Evolutionary conservation across 2,329 filamentous ascomycete genomes (phyloP).

Genomic region (Basipetospora chlamydospora): DNA sequence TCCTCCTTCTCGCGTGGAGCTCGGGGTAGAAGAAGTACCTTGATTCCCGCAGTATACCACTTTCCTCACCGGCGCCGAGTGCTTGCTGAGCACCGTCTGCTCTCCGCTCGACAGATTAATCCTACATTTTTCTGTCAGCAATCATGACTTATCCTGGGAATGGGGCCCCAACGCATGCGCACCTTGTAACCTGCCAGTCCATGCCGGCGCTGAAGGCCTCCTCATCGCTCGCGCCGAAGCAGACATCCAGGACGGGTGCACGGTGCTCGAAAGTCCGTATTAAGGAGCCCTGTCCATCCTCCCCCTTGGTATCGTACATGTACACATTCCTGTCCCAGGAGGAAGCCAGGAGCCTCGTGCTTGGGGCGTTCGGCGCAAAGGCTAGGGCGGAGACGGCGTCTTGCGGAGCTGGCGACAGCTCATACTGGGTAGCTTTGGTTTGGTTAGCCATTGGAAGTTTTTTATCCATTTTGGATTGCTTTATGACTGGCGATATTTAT

Average conservation of each 20-base stretch:
- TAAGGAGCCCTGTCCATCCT: conserved; percentile 45
- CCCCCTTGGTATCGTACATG: conserved; percentile 61
- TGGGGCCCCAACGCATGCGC: too few species aligned
- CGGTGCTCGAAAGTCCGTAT: conserved; percentile 64
- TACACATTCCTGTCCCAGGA: conserved; percentile 93
- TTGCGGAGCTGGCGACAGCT: conserved; percentile 65
- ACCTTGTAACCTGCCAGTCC: conserved; percentile 76
- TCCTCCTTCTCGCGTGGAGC: too few species aligned
- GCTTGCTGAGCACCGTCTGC: conserved; percentile 62
- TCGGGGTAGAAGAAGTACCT: too few species aligned
- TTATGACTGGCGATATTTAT: too few species aligned
- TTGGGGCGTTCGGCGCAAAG: conserved; percentile 54
- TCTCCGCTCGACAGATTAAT: conserved; percentile 59
- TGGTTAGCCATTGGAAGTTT: neutral
- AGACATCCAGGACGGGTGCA: conserved; percentile 79
- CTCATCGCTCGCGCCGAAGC: conserved; percentile 70
- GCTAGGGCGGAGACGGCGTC: conserved; percentile 79
- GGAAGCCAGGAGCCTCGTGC: conserved; percentile 70
- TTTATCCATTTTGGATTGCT: too few species aligned
- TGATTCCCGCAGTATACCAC: conserved; percentile 69
- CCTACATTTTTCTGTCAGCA: conserved; percentile 14
- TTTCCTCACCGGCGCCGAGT: conserved; percentile 65
- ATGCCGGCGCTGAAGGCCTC: conserved; percentile 78
- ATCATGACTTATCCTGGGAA: neutral
- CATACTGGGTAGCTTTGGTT: conserved; percentile 54